These are phyloP conservation scores for Chloris gayana DNA, from an alignment of 176 grass and related monocot species.

Conservation along the genomic window DNA sequence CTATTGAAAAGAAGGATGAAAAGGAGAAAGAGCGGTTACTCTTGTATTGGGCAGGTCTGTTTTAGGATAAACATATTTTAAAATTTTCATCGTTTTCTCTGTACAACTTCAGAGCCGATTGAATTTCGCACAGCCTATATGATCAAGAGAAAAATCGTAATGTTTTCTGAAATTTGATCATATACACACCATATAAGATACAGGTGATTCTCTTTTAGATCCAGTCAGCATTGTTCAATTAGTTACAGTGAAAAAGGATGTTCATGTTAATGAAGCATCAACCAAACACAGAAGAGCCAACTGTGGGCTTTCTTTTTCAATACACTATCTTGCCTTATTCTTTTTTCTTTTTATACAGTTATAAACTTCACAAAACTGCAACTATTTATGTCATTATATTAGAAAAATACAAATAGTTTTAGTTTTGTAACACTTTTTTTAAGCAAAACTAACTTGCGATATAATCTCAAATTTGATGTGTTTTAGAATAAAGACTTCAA, in stretches of 20 bases:
- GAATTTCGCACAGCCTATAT: not conserved
- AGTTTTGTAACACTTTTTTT: not conserved
- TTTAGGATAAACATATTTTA: slow-evolving; percentile 6
- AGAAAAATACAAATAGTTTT: no score
- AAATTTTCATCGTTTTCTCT: not conserved
- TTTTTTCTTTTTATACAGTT: not conserved
- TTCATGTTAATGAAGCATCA: not conserved
- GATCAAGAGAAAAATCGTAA: not conserved
- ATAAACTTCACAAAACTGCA: no score
- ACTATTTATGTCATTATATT: no score
- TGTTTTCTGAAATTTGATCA: not conserved
- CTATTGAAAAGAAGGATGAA: slow-evolving; percentile 92
- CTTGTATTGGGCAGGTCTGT: slow-evolving; percentile 93
- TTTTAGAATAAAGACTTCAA: not conserved
- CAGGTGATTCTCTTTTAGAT: not conserved
- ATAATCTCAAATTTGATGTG: not conserved
- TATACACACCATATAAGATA: not conserved
- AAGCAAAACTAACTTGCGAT: not conserved
- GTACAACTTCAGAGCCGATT: slow-evolving; percentile 6
- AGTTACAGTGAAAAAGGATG: not conserved
- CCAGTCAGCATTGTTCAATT: not conserved
- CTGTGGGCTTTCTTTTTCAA: not conserved
- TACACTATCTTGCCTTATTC: not conserved
- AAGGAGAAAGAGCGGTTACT: slow-evolving; percentile 82
- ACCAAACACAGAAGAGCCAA: not conserved